Evolutionary conservation across 768 basidiomycete species (phyloP).

Genomic region (Hortiboletus flavorubellus): DNA sequence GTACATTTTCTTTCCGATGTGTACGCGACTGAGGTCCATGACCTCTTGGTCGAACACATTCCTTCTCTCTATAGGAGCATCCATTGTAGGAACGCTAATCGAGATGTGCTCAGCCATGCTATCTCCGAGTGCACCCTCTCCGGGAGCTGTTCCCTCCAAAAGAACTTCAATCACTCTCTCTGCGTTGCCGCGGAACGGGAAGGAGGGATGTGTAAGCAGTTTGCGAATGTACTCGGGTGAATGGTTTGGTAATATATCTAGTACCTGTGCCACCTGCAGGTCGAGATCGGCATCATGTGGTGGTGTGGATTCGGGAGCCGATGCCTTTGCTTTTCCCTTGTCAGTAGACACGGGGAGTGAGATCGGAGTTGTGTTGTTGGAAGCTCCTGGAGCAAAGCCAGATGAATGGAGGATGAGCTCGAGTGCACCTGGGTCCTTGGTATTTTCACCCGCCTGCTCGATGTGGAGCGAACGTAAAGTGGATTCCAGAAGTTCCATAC

Average conservation of each 20-base stretch:
- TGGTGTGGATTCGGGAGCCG: constrained; percentile 8
- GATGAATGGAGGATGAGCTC: constrained; percentile 63
- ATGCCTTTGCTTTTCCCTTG: constrained; percentile 45
- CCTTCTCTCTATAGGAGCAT: constrained; percentile 42
- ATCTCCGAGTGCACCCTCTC: constrained; percentile 28
- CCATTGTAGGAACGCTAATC: neutral
- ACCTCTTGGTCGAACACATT: constrained; percentile 77
- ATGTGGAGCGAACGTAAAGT: constrained; percentile 42
- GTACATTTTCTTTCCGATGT: constrained; percentile 64
- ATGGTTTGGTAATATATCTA: constrained; percentile 72
- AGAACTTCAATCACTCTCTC: constrained; percentile 68
- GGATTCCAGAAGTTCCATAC: constrained; percentile 54
- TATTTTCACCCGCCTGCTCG: constrained; percentile 5
- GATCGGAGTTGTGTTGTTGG: constrained; percentile 29
- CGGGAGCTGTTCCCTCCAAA: constrained; percentile 69
- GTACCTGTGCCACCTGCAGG: constrained; percentile 60
- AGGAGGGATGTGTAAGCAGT: constrained; percentile 47
- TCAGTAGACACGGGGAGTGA: constrained; percentile 14
- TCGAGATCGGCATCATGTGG: constrained; percentile 46
- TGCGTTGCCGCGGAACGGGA: constrained; percentile 48
- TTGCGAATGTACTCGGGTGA: constrained; percentile 53
- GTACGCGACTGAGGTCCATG: constrained; percentile 60
- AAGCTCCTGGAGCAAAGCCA: constrained; percentile 37
- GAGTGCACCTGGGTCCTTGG: constrained; percentile 52
- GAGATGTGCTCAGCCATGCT: neutral